These are phyloP conservation scores for Coprinopsis sp. DNA, from an alignment of 768 basidiomycete species.

Conservation along the genomic window DNA sequence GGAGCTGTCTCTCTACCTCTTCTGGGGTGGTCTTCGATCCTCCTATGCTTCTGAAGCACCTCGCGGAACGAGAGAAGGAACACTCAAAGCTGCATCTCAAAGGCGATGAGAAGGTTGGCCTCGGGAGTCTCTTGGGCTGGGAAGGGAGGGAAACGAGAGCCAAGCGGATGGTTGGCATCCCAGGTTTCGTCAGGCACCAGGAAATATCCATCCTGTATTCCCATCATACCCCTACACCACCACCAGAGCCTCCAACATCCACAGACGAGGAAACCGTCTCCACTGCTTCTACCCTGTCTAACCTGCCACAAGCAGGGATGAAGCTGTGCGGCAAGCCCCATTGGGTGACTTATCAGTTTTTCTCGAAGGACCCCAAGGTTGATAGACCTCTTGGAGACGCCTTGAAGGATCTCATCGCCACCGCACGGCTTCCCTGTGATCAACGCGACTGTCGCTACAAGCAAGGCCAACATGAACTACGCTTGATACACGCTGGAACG, in stretches of 20 bases:
- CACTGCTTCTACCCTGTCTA: constrained; percentile 8
- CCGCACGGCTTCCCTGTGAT: constrained; percentile 32
- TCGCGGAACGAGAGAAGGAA: constrained; percentile 47
- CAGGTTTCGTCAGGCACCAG: constrained; percentile 57
- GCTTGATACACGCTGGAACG: constrained; percentile 37
- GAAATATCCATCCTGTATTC: constrained; percentile 48
- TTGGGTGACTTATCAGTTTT: constrained; percentile 51
- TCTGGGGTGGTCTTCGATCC: constrained; percentile 42
- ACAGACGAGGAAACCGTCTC: background rate
- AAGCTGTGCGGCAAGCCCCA: constrained; percentile 41
- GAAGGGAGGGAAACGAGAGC: constrained; percentile 39
- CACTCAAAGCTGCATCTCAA: constrained; percentile 36
- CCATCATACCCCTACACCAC: constrained; percentile 25
- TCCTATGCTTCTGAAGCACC: constrained; percentile 43
- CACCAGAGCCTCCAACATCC: background rate
- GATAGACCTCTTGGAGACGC: constrained; percentile 41
- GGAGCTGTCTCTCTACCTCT: constrained; percentile 48
- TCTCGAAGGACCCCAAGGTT: constrained; percentile 24
- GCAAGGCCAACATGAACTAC: constrained; percentile 39
- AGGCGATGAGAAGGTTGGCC: constrained; percentile 53
- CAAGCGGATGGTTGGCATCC: constrained; percentile 43
- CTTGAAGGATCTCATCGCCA: constrained; percentile 28
- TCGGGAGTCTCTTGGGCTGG: constrained; percentile 59
- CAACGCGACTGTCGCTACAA: constrained; percentile 29
- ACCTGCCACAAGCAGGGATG: constrained; percentile 15